Evolutionary conservation across 768 basidiomycete genomes (phyloP).

Genomic region (Podaxis sp.): DNA sequence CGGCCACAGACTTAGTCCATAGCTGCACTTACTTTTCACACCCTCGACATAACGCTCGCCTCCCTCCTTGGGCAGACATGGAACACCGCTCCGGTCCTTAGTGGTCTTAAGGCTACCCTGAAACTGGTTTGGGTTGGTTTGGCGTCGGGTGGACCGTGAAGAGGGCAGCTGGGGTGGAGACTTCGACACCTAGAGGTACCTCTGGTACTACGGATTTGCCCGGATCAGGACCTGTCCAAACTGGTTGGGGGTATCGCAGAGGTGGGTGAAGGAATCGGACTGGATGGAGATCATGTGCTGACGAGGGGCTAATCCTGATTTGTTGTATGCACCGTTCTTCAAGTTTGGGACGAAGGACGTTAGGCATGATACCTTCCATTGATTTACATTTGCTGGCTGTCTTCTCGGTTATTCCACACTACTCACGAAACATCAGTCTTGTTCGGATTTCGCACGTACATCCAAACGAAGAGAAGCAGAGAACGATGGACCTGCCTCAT

Average conservation of each 20-base stretch:
- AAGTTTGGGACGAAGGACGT: too few species aligned
- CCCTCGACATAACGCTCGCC: conserved; percentile 49
- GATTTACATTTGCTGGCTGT: not conserved
- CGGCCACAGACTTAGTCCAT: conserved; percentile 57
- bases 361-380: not conserved
- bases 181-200: not conserved
- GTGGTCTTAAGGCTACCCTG: conserved; percentile 51
- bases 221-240: not conserved
- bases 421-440: not conserved
- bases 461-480: not conserved
- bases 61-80: conserved; percentile 45
- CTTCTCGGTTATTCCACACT: not conserved
- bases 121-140: conserved; percentile 52
- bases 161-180: not conserved
- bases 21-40: conserved; percentile 53
- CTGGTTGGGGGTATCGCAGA: not conserved
- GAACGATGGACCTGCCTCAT: not conserved
- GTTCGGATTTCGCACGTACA: not conserved
- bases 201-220: not conserved
- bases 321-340: not conserved
- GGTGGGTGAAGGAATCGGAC: not conserved
- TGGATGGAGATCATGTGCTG: not conserved
- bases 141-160: conserved; percentile 41
- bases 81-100: conserved; percentile 42
- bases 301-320: not conserved